Conservation (phyloP, 257 asterid species). For the Solanum ossicruentum region DNA sequence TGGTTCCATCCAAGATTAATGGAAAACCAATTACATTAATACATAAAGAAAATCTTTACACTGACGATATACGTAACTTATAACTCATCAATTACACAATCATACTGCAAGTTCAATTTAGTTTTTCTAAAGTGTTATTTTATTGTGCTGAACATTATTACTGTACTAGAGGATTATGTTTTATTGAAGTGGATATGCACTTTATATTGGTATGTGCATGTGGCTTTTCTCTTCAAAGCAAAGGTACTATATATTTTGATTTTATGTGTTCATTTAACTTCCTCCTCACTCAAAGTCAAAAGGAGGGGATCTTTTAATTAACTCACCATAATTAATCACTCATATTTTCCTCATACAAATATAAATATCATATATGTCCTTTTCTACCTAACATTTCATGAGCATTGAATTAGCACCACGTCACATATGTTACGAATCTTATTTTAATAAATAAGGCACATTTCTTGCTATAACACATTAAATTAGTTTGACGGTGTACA, state of each 20-base stretch:
- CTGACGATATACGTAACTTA: not conserved
- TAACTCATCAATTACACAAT: not conserved
- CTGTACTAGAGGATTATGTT: not conserved
- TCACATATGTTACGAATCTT: not conserved
- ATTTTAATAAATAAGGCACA: not conserved
- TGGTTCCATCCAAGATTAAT: too few relatives aligned
- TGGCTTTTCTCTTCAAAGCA: conserved; percentile 38
- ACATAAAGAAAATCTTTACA: rapidly evolving
- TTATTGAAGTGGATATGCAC: conserved; percentile 2
- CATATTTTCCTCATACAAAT: not conserved
- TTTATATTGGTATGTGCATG: conserved; percentile 4
- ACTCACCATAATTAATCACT: not conserved
- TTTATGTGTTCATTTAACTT: conserved; percentile 32
- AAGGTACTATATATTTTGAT: conserved; percentile 18
- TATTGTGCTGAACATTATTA: not conserved
- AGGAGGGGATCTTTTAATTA: not conserved
- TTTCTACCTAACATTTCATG: conserved; percentile 31
- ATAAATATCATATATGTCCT: not conserved
- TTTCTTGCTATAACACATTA: not conserved
- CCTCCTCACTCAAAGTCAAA: conserved; percentile 44
- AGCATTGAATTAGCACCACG: conserved; percentile 1
- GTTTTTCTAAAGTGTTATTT: not conserved
- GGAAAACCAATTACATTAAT: not conserved
- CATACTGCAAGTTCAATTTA: not conserved
- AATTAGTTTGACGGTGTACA: too few relatives aligned